Evolutionary conservation across 2,329 filamentous ascomycete genomes (phyloP), one percentile per base, ranked within the genome.

Genomic region (Xylaria arbuscula): DNA sequence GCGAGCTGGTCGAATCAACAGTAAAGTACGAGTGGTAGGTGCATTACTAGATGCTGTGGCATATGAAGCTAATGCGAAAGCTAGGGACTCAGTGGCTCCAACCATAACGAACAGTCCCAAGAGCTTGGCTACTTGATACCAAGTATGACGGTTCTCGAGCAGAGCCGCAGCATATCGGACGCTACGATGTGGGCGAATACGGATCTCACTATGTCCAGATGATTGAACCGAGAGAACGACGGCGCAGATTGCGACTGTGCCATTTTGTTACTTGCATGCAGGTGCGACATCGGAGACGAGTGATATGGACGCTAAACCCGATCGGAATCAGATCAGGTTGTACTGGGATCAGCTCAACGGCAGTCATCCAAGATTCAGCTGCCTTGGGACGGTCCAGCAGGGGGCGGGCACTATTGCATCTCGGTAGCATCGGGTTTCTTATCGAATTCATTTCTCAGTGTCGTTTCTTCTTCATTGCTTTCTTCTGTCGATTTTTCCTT

Each of bases 251-350:
- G 34, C 19, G 53, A 50, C 28, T 24, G 13, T 24, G 6, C 10
- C 28, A 22, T 19, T 15, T 57, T 19, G 19, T n/a, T 32, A 32
- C 50, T 10, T 4, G 28, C n/a, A 45, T 1, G 10, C 61, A 53
- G 61, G 57, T n/a, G 28, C 28, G 28, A 28, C 17, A 64, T 64
- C 61, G 61, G 61, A 11, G 22, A 22, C 55, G 32, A 32, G 15
- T 13, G 17, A n/a, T 5, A 19, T 24, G 2, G 19, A 24, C 55
- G 38, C 55, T 57, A 64, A 64, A 0, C 61, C 53, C 9, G 51
- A 58, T 53, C 24, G 22, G 28, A 28, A 28, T 28, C 28, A 28
- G 28, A 5, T 28, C 28, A 28, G 28, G 28, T 28, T 28, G 28
- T 5, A 28, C 28, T 28, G 62, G 62, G 28, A 24, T 42, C 7